phyloP scores from a whole-genome alignment of 192 early-diverging fungal species.

The Glomus cerebriforme region DNA sequence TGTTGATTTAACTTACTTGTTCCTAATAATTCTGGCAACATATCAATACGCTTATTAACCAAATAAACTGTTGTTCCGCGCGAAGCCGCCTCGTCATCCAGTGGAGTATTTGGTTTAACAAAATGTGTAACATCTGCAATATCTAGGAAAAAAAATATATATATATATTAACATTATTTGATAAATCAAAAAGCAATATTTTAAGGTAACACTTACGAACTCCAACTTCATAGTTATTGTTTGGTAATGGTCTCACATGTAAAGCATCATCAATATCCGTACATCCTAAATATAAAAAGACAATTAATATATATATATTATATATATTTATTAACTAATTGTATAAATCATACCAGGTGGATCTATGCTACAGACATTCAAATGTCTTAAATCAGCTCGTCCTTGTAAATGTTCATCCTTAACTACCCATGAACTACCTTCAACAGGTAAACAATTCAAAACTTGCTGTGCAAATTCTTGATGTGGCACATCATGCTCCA shows the following conservation, averaged over 20 bases:
- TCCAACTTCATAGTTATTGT: constrained; percentile 88
- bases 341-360: constrained; percentile 65
- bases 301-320: too few relatives aligned
- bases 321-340: background rate
- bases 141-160: constrained; percentile 49
- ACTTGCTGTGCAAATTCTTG: constrained; percentile 90
- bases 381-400: constrained; percentile 77
- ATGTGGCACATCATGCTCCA: constrained; percentile 96
- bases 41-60: constrained; percentile 87
- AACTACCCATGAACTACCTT: constrained; percentile 88
- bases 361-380: constrained; percentile 96
- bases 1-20: constrained; percentile 41
- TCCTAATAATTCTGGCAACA: constrained; percentile 88
- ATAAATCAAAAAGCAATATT: background rate
- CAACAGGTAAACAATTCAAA: constrained; percentile 77
- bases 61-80: constrained; percentile 95
- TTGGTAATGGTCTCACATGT: constrained; percentile 76
- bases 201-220: constrained; percentile 48
- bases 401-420: constrained; percentile 66
- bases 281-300: constrained; percentile 59
- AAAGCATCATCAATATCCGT: constrained; percentile 99
- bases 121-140: constrained; percentile 98
- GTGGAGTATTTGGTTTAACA: constrained; percentile 73
- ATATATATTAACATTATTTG: constrained; percentile 6
- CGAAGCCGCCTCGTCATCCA: constrained; percentile 83